phyloP scores from a whole-genome alignment of 192 early-diverging fungal genomes.

The Podila horticola region DNA sequence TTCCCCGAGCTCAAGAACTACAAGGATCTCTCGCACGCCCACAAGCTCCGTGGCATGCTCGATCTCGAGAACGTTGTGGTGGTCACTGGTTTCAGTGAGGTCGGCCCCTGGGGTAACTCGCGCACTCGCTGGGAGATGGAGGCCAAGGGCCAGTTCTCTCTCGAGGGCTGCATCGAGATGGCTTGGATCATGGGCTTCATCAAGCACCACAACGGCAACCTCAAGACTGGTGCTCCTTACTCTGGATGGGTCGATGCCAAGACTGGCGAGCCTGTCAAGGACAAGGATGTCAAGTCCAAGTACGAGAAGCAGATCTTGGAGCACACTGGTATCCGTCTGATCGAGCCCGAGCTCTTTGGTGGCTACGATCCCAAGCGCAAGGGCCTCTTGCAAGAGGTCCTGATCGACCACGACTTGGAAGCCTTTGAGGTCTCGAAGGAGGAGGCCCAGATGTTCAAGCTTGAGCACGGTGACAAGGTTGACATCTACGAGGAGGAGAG shows the following conservation, averaged over 20 bases:
- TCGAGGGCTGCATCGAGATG: constrained; percentile 95
- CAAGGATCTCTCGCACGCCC: constrained; percentile 72
- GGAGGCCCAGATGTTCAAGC: constrained; percentile 86
- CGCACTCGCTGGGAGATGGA: constrained; percentile 98
- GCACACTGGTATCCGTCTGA: constrained; percentile 92
- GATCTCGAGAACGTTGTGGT: constrained; percentile 95
- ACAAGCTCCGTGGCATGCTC: constrained; percentile 76
- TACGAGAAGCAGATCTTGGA: constrained; percentile 91
- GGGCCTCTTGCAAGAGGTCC: constrained; percentile 88
- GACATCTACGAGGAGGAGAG: constrained; percentile 73
- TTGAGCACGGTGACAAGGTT: constrained; percentile 82
- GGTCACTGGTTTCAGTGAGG: constrained; percentile 93
- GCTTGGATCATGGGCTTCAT: constrained; percentile 98
- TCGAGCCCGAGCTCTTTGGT: constrained; percentile 85
- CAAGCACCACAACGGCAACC: constrained; percentile 84
- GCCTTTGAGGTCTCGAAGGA: constrained; percentile 89
- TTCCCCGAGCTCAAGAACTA: constrained; percentile 77
- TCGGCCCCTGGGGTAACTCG: constrained; percentile 90
- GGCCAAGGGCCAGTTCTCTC: constrained; percentile 85
- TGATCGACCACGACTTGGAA: constrained; percentile 86
- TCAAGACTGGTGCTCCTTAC: constrained; percentile 82
- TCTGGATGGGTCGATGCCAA: constrained; percentile 94
- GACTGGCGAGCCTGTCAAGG: constrained; percentile 85
- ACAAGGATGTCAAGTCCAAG: constrained; percentile 87
- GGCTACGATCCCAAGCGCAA: constrained; percentile 91